Evolutionary conservation across 1,284 basidiomycete genomes (phyloP), one percentile per base, ranked within the genome.

Genomic region (Cryptococcus sp.): DNA sequence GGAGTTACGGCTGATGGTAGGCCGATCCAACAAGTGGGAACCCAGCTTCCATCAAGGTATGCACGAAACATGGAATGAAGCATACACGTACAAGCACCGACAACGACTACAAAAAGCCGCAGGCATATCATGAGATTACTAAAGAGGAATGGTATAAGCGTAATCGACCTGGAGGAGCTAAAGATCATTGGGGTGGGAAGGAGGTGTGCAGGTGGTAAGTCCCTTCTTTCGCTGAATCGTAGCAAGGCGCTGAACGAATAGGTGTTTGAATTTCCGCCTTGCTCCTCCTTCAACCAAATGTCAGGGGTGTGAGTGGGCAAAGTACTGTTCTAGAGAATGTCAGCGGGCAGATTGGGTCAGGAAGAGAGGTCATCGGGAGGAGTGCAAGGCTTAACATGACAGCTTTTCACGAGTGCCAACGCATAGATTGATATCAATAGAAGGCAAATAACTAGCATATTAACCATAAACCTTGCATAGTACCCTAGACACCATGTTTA

Each of bases 251-350:
- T 52, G 46, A 50, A 39, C n/a, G 40, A 11, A 14, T 46, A 69
- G 66, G 66, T 73, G 72, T 53, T 53, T 67, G 52, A 70, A 71
- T 51, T 60, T 63, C 45, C 52, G 63, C 19, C 41, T 57, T 2
- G 43, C 50, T 2, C 43, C 52, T 4, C 61, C 66, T 0, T 50
- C 50, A 0, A 41, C 63, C 2, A n/a, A 39, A 5, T 72, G 72
- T 45, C 16, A 32, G 2, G 21, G 51, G 3, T 74, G 72, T 47
- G 58, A 62, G 11, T 74, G 70, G 70, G 72, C 69, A 14, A 63
- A 59, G 48, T 74, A 74, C 55, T 74, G 72, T 58, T 71, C 69
- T 16, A 53, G 66, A 18, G 67, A 70, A 46, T 74, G 72, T 54
- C 69, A 69, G 54, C 47, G 59, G 16, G 72, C 72, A 7, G 70